A percentile compares a stretch with the other conserved stretches of the same genome.
Evolutionary conservation across 768 basidiomycete genomes (phyloP).

Genomic region (Hypholoma fasciculare): DNA sequence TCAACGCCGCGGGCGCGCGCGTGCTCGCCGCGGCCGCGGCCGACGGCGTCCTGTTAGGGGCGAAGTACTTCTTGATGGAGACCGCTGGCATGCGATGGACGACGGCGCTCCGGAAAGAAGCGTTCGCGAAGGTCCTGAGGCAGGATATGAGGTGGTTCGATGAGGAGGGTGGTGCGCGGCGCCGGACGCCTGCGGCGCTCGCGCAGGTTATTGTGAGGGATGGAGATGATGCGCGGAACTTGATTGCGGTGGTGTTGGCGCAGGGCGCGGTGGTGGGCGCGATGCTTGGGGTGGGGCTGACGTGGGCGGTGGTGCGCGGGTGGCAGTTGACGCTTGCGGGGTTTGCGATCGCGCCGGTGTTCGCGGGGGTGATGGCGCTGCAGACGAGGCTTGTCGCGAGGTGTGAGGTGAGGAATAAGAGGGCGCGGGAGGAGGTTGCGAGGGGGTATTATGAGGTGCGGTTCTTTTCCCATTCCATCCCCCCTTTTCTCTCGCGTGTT

Average conservation of each 20-base stretch:
- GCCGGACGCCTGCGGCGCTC: slow-evolving; percentile 26
- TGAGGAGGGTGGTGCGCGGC: slow-evolving; percentile 11
- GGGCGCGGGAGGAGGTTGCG: slow-evolving; percentile 82
- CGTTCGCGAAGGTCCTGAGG: slow-evolving; percentile 58
- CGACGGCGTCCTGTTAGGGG: slow-evolving; percentile 73
- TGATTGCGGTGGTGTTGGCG: slow-evolving; percentile 72
- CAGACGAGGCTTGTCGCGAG: slow-evolving; percentile 73
- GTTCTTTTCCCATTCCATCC: slow-evolving; percentile 14
- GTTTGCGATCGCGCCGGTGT: slow-evolving; percentile 83
- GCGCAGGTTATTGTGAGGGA: slow-evolving; percentile 85
- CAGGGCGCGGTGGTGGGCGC: slow-evolving; percentile 72
- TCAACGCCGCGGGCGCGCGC: slow-evolving; percentile 73
- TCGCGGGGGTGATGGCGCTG: slow-evolving; percentile 69
- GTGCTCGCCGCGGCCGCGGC: slow-evolving; percentile 71
- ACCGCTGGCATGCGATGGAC: slow-evolving; percentile 75
- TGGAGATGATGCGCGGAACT: slow-evolving; percentile 79
- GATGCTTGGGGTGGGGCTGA: slow-evolving; percentile 82
- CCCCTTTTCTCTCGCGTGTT: too few relatives aligned
- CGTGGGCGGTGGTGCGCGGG: slow-evolving; percentile 86
- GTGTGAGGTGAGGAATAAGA: slow-evolving; percentile 80
- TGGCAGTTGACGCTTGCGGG: slow-evolving; percentile 96
- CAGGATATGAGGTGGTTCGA: slow-evolving; percentile 95
- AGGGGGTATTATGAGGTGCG: slow-evolving; percentile 83
- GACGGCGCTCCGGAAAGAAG: slow-evolving; percentile 54
- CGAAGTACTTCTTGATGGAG: slow-evolving; percentile 85